Conservation (phyloP, 2,329 filamentous ascomycete genomes). For the Penicillium sp. region DNA sequence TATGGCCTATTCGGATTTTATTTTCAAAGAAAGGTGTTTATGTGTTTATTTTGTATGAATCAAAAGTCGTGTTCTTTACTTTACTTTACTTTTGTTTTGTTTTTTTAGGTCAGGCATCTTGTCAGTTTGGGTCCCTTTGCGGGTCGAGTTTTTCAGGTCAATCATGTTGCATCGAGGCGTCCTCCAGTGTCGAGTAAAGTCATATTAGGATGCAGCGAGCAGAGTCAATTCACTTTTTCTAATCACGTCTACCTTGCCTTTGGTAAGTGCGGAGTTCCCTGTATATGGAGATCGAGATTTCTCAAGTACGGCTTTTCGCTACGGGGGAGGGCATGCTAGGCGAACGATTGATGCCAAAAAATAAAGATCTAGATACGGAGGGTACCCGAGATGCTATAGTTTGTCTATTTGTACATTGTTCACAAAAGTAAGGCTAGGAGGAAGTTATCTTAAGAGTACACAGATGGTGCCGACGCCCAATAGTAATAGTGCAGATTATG, state of each 20-base stretch:
- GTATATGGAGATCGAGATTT: background rate
- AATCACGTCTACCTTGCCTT: no score
- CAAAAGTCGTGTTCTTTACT: background rate
- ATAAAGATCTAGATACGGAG: background rate
- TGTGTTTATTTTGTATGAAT: background rate
- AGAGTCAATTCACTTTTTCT: background rate
- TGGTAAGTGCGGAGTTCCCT: background rate
- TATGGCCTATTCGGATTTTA: background rate
- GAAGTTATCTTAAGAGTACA: background rate
- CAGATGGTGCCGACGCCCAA: background rate
- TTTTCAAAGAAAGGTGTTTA: background rate
- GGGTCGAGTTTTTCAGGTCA: background rate
- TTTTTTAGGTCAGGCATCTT: background rate
- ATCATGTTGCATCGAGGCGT: background rate
- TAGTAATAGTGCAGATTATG: background rate
- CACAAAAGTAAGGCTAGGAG: background rate
- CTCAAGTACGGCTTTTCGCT: background rate
- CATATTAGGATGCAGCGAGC: background rate
- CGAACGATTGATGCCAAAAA: background rate
- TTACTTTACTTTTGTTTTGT: background rate
- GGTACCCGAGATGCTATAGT: background rate
- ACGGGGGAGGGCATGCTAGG: no score
- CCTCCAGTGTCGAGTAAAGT: background rate
- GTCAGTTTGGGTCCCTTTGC: background rate
- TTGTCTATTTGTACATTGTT: constrained; percentile 9